A percentile compares a stretch with the other conserved stretches of the same genome.
Conservation (phyloP, 352 stramenopile species). For the Globisporangium irregulare region DNA sequence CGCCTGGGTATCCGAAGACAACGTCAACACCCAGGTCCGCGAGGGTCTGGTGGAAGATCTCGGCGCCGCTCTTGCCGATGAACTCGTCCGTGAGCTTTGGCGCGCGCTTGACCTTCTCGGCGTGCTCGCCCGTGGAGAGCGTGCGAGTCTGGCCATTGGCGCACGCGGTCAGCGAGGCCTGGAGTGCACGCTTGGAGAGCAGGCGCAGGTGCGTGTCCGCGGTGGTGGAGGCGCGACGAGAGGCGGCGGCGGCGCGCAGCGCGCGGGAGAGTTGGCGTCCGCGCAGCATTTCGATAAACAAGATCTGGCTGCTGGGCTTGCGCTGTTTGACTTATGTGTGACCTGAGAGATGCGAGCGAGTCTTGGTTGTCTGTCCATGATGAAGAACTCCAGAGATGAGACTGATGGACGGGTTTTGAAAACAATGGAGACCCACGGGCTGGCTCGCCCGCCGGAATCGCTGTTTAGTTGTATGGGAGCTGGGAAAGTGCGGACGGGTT, state of each 20-base stretch:
- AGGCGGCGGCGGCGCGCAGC: slow-evolving; percentile 26
- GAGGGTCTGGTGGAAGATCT: slow-evolving; percentile 94
- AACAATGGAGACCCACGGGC: neutral
- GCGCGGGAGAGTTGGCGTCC: slow-evolving; percentile 43
- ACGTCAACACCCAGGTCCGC: slow-evolving; percentile 87
- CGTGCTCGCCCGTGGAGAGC: slow-evolving; percentile 34
- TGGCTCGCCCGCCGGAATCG: neutral
- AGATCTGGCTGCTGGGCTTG: slow-evolving; percentile 20
- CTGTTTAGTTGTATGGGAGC: slow-evolving; percentile 11
- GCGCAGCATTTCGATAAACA: slow-evolving; percentile 39
- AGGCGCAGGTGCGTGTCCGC: neutral
- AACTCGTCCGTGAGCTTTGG: slow-evolving; percentile 80
- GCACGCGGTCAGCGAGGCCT: slow-evolving; percentile 11
- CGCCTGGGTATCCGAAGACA: slow-evolving; percentile 94
- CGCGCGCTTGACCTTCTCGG: slow-evolving; percentile 31
- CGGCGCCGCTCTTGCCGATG: slow-evolving; percentile 89
- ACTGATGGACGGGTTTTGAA: neutral
- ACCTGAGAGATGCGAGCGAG: neutral
- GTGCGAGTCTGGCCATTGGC: slow-evolving; percentile 20
- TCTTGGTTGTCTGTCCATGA: neutral
- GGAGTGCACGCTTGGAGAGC: slow-evolving; percentile 14
- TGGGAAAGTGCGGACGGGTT: neutral
- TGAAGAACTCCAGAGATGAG: neutral
- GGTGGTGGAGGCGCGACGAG: slow-evolving; percentile 10
- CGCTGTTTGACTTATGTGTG: slow-evolving; percentile 5